Percentiles rank a stretch among this genome's conserved stretches.
Conservation (phyloP, 2,329 filamentous ascomycete species). For the Macrophomina phaseolina region DNA sequence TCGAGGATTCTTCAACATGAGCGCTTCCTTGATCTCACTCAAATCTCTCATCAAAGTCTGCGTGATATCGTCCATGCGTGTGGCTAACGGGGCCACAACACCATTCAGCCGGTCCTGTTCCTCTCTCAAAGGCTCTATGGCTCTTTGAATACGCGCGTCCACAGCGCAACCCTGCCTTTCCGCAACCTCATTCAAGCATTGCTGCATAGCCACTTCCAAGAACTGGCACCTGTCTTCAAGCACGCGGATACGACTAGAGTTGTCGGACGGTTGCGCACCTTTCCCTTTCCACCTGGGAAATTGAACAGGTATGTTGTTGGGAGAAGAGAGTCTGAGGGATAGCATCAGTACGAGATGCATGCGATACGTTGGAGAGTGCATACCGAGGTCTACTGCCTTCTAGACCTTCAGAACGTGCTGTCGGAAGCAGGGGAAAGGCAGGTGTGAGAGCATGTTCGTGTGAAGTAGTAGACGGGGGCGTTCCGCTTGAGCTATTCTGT, state of each 20-base stretch:
- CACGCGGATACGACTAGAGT: not conserved
- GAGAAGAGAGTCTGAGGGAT: not conserved
- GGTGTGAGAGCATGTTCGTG: not conserved
- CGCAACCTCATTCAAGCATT: not conserved
- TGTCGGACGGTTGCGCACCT: not conserved
- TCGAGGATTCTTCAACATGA: not conserved
- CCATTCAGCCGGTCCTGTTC: not conserved
- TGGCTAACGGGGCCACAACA: not conserved
- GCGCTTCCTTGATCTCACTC: not conserved
- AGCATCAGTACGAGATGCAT: not conserved
- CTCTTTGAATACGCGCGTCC: not conserved
- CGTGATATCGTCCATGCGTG: not conserved
- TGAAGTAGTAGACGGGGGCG: too few relatives aligned
- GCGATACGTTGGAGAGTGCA: not conserved
- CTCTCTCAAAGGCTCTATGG: not conserved
- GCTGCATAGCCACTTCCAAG: not conserved
- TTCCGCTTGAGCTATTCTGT: too few relatives aligned
- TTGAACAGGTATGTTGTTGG: not conserved
- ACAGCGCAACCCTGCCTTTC: not conserved
- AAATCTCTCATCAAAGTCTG: not conserved
- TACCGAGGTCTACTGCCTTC: not conserved
- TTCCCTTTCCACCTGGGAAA: conserved; percentile 6
- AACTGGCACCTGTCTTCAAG: conserved; percentile 2
- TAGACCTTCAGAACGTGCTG: not conserved
- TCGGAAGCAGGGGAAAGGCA: not conserved